Base-by-base conservation (phyloP, 306 rosid species). In the Pyrus bretschneideri region DNA sequence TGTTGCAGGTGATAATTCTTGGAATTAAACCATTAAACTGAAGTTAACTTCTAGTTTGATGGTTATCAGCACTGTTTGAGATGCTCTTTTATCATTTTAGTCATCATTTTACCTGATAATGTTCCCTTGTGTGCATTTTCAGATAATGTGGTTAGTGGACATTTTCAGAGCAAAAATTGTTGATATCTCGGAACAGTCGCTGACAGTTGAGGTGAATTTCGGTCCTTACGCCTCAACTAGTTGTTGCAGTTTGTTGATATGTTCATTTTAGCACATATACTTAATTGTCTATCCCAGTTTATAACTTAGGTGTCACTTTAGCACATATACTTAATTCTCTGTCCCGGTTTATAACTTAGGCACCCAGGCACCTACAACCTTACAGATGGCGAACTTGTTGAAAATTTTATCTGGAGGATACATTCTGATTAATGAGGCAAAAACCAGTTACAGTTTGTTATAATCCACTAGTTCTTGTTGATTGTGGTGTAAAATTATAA, bases 101-200 rank as follows among this genome's bases (percentile, higher is more conserved):
- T 64, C 18, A 10, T 55, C 13, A 17, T 11, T 78, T 31, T 45
- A 27, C 13, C 12, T 31, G 35, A 58, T 79, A 5, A 38, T 23
- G 74, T 68, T 38, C 9, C 42, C 0, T 38, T 77, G 69, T 81
- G 46, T 73, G 69, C 14, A 35, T 38, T 77, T 81, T 70, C 85
- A 87, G 91, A 87, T 87, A 51, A 82, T 85, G 87, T 87, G 88
- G 91, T 81, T 87, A 71, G 88, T 85, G 60, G 91, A 85, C 68
- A 85, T 87, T 79, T 87, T 85, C 81, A 82, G 91, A 70, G 91
- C 81, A 45, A 87, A 64, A 76, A 85, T 81, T 75, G 88, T 87
- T 74, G 91, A 87, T 81, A 85, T 61, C 76, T 82, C 91, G 8
- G 88, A 87, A 58, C 75, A 72, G 11, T 78, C 91, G 7, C 71